phyloP scores from a whole-genome alignment of 2,329 filamentous ascomycete species.

The Ophiostoma australiae region DNA sequence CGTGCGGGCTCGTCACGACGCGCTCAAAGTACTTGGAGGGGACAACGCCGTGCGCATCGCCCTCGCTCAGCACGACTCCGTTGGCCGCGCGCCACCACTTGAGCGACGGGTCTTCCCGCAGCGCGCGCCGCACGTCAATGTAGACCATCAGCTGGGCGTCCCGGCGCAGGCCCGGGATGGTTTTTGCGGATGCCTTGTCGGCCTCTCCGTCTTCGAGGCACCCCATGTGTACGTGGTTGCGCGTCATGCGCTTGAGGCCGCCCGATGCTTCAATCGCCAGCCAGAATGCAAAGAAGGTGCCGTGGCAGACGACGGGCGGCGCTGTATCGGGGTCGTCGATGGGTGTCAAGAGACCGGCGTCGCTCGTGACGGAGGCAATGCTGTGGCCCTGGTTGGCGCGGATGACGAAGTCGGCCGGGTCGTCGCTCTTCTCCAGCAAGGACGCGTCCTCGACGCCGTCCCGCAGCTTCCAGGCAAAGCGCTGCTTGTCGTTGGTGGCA shows the following conservation, averaged over 20 bases:
- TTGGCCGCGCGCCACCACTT: constrained; percentile 78
- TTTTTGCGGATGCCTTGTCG: not conserved
- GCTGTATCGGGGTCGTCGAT: constrained; percentile 58
- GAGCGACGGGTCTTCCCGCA: constrained; percentile 52
- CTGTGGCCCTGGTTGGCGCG: constrained; percentile 94
- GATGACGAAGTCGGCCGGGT: constrained; percentile 69
- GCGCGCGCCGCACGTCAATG: constrained; percentile 63
- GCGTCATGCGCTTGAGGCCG: constrained; percentile 72
- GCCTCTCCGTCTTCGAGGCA: constrained; percentile 3
- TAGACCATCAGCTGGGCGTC: constrained; percentile 75
- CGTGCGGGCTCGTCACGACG: constrained; percentile 58
- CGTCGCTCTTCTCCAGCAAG: constrained; percentile 27
- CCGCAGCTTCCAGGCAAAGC: constrained; percentile 70
- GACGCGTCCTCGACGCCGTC: constrained; percentile 13
- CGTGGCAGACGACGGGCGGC: constrained; percentile 70
- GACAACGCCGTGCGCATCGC: constrained; percentile 56
- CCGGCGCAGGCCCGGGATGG: constrained; percentile 69
- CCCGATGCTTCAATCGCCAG: constrained; percentile 66
- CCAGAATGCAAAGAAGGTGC: constrained; percentile 83
- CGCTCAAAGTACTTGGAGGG: constrained; percentile 63
- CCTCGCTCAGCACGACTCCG: constrained; percentile 65
- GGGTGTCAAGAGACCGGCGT: constrained; percentile 59
- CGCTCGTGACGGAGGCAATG: constrained; percentile 63
- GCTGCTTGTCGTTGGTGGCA: constrained; percentile 77
- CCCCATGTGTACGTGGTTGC: constrained; percentile 89